Evolutionary conservation across 208 protist genomes (phyloP).

Genomic region (Trypanosoma cruzi): DNA sequence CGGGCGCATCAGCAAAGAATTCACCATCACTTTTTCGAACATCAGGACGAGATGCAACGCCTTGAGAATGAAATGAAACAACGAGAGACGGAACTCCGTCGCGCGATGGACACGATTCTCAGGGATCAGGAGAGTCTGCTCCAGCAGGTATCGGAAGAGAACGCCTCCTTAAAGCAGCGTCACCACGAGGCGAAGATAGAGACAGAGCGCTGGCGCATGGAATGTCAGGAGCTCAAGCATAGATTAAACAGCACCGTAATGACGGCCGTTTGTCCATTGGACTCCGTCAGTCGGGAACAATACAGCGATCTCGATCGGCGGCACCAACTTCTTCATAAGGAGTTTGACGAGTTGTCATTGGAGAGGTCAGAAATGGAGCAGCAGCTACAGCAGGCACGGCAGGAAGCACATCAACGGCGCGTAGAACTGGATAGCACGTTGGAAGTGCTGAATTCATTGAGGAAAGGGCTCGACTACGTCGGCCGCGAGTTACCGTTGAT

Average conservation of each 20-base stretch:
- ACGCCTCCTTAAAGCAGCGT: conserved; percentile 12
- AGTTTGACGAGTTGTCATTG: conserved; percentile 21
- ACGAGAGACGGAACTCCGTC: neutral
- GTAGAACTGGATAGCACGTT: conserved; percentile 41
- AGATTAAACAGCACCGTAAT: conserved; percentile 5
- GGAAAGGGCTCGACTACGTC: conserved; percentile 52
- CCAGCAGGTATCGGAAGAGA: conserved; percentile 9
- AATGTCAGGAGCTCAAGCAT: conserved; percentile 18
- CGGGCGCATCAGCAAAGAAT: conserved; percentile 1
- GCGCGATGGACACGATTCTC: neutral
- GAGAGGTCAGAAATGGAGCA: conserved; percentile 22
- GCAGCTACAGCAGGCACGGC: neutral
- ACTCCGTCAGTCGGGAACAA: conserved; percentile 19
- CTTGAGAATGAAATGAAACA: neutral
- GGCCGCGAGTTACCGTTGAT: conserved; percentile 48
- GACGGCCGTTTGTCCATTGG: neutral
- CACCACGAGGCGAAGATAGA: conserved; percentile 24
- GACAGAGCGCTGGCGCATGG: conserved; percentile 26
- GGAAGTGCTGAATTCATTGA: conserved; percentile 50
- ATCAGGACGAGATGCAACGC: neutral
- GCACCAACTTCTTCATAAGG: conserved; percentile 22
- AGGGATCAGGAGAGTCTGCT: conserved; percentile 23
- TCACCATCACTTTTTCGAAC: conserved; percentile 1
- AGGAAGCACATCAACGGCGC: conserved; percentile 16
- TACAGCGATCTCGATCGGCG: conserved; percentile 24